phyloP scores from a whole-genome alignment of 139 green algal species.

The Parachlorella kessleri region DNA sequence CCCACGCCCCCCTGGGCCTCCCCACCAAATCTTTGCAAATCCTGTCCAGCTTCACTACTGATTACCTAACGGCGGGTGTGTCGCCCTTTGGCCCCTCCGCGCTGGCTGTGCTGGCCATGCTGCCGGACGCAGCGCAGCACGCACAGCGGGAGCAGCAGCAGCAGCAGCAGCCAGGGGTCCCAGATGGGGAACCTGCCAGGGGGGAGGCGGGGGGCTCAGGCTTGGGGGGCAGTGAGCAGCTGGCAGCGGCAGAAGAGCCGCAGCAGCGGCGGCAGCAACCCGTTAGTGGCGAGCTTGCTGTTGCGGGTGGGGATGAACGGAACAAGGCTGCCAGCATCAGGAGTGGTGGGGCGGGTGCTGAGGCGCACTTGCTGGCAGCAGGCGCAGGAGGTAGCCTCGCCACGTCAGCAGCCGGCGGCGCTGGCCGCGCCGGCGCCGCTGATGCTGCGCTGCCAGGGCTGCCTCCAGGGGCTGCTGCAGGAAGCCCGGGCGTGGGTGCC shows the following conservation, averaged over 20 bases:
- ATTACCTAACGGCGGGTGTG: conserved; percentile 47
- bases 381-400: not conserved
- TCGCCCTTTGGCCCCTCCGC: conserved; percentile 71
- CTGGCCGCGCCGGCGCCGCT: too few species aligned
- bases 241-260: not conserved
- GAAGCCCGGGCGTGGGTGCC: not conserved
- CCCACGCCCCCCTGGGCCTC: not conserved
- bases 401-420: conserved; percentile 21
- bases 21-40: conserved; percentile 43
- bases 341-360: too few species aligned
- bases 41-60: conserved; percentile 40
- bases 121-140: not conserved
- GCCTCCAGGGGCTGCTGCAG: conserved; percentile 9
- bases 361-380: too few species aligned
- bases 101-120: conserved; percentile 64
- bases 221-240: not conserved
- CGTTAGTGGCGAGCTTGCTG: too few species aligned
- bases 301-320: too few species aligned
- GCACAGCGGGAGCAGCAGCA: conserved; percentile 9
- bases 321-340: too few species aligned
- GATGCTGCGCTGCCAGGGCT: too few species aligned
- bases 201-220: not conserved
- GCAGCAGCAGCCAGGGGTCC: too few species aligned
- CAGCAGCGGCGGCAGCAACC: conserved; percentile 23
- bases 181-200: too few species aligned